Evolutionary conservation across 768 basidiomycete genomes (phyloP), one percentile per base, ranked within the genome.

Genomic region (Boletus eberwhitei): DNA sequence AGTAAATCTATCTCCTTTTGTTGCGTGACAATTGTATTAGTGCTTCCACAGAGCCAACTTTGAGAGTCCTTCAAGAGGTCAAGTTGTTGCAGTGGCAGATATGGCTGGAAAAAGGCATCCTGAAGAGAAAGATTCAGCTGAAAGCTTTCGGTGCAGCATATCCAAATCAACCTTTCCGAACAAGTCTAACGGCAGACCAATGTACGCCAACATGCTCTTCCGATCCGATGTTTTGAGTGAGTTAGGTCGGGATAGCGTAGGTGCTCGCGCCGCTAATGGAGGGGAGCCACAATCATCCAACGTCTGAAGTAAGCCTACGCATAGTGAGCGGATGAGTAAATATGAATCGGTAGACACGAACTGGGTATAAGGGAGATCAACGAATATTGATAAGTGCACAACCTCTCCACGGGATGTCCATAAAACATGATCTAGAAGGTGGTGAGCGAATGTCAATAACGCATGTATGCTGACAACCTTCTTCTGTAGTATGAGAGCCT

Each of bases 331-430:
- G 52, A n/a, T 44, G 50, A 13, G 41, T 52, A 16, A 41, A n/a
- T 8, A 21, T 17, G 12, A 9, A 39, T 24, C 29, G 8, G 5
- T 42, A 24, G 11, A 24, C 49, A 60, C 54, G 24, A 42, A 91
- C 92, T 90, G 11, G 96, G 96, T 56, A 98, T 80, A 8, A 98
- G 78, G 0, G 96, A 93, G 44, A 97, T 82, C n/a, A 98, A 78
- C 0, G 94, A 96, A 70, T 99, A 99, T 69, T 99, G 97, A 66
- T 93, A 98, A 24, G 94, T 98, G 74, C 96, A 98, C 19, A 99
- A 74, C 43, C 86, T 85, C 71, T 99, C 97, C 2, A 98, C 96
- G 0, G 96, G 96, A 65, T 96, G 92, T 7, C 95, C 95, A 64
- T 83, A 97, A 71, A 99, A 95, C 86, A 98, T 88, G 54, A 98